Conservation (phyloP, 805 yeast genomes). For the Debaryomyces tyrocola region DNA sequence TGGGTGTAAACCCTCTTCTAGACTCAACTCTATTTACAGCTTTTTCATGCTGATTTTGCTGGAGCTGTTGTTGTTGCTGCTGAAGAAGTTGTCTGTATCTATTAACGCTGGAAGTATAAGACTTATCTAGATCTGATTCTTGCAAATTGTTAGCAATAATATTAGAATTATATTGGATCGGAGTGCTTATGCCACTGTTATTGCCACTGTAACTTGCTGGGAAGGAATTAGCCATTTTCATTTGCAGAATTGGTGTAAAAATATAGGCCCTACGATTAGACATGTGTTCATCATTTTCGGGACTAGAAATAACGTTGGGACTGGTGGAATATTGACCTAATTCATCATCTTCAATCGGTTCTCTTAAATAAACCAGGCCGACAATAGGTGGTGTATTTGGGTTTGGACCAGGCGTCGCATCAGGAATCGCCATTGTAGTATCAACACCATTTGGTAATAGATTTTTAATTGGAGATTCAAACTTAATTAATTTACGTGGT, state of each 20-base stretch:
- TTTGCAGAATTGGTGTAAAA: conserved; percentile 46
- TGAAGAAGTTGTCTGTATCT: conserved; percentile 11
- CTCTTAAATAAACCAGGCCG: conserved; percentile 85
- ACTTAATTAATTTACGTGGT: conserved; percentile 67
- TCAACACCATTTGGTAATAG: conserved; percentile 74
- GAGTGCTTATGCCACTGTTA: conserved; percentile 7
- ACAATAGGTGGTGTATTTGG: conserved; percentile 88
- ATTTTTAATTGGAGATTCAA: conserved; percentile 82
- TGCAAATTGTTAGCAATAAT: background rate
- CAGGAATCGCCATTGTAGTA: conserved; percentile 73
- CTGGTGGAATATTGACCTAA: conserved; percentile 63
- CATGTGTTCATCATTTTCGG: conserved; percentile 38
- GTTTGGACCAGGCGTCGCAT: conserved; percentile 75
- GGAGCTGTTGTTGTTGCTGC: conserved; percentile 18
- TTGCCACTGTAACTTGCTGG: conserved; percentile 19
- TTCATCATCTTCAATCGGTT: conserved; percentile 76
- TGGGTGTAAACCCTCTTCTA: conserved; percentile 14
- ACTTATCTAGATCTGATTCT: conserved; percentile 7
- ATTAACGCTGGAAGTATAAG: conserved; percentile 11
- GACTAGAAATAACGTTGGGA: conserved; percentile 38
- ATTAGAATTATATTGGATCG: background rate
- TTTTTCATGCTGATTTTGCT: conserved; percentile 16
- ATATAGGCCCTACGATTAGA: conserved; percentile 40
- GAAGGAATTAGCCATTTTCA: conserved; percentile 34
- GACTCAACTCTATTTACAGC: conserved; percentile 10